Evolutionary conservation across 2,329 filamentous ascomycete genomes (phyloP), one percentile per base, ranked within the genome.

Genomic region (Phialemoniopsis sp.): DNA sequence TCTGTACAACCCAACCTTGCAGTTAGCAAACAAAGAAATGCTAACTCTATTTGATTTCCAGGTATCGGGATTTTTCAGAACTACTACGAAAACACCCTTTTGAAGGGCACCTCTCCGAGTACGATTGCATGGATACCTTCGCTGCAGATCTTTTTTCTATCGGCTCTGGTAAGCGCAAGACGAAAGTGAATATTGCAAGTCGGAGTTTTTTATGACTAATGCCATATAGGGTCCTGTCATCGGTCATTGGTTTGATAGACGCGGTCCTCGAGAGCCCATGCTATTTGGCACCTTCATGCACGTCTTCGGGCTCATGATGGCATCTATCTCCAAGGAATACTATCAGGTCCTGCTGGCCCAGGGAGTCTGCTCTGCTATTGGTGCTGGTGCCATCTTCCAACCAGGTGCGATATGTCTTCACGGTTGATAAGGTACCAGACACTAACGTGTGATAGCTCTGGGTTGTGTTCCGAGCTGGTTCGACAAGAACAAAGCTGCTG

Each of bases 221-320:
- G 21, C 40, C 37, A 4, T 29, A n/a, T n/a, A n/a, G n/a, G n/a
- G n/a, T n/a, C n/a, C n/a, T n/a, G n/a, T n/a, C n/a, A n/a, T n/a
- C n/a, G n/a, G n/a, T 34, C 5, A 40, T 37, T 30, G 45, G 45
- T 3, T 72, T 67, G 26, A 41, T 82, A 0, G 85, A 73, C 47
- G 84, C 41, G 83, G 83, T 0, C 78, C 82, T 0, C 68, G 72
- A 19, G 70, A 62, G 34, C 59, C 86, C 1, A 53, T 82, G 2
- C 28, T 78, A 1, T 52, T 54, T 12, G 78, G 78, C 13, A 70
- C 66, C 1, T 57, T 80, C 38, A 52, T 80, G 28, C 73, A 81
- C 40, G 70, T 83, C 13, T 73, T 83, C 39, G 73, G 76, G 3
- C 51, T 84, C 5, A 82, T 85, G 76, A 81, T 83, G 77, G 67